A percentile compares a stretch with the other conserved stretches of the same genome.
Conservation (phyloP, 495 filamentous ascomycete species). For the Jackrogersella minutella region DNA sequence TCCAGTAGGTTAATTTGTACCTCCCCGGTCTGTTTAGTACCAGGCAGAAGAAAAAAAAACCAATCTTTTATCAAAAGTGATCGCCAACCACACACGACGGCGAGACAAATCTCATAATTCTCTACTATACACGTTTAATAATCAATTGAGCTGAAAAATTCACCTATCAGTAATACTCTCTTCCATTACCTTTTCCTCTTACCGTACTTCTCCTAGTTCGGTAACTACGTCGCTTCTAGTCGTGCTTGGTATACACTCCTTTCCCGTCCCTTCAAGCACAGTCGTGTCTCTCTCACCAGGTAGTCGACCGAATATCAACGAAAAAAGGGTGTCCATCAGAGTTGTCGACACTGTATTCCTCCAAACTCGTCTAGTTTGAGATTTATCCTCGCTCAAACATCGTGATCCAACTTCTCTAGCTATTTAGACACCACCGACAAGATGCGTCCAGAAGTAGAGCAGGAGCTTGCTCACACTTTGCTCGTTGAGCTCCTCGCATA, state of each 20-base stretch:
- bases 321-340: conserved; percentile 15
- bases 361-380: not conserved
- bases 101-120: conserved; percentile 21
- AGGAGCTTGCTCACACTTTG: conserved; percentile 96
- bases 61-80: conserved; percentile 18
- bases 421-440: conserved; percentile 53
- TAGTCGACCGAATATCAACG: conserved; percentile 10
- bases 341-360: conserved; percentile 21
- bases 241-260: conserved; percentile 29
- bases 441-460: conserved; percentile 98
- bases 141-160: conserved; percentile 20
- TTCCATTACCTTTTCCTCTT: not conserved
- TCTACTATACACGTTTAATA: conserved; percentile 14
- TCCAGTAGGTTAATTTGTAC: conserved; percentile 22
- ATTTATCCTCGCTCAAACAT: conserved; percentile 11
- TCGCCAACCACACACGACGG: conserved; percentile 31
- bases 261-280: conserved; percentile 7
- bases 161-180: conserved; percentile 25
- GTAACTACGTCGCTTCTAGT: conserved; percentile 10
- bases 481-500: conserved; percentile 98
- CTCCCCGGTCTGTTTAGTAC: not conserved
- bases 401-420: not conserved
- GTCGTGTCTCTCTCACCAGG: not conserved
- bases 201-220: not conserved
- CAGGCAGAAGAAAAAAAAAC: conserved; percentile 2